Base-by-base conservation (phyloP, 371 early-diverging fungal genomes). In the Rhizomucor miehei region DNA sequence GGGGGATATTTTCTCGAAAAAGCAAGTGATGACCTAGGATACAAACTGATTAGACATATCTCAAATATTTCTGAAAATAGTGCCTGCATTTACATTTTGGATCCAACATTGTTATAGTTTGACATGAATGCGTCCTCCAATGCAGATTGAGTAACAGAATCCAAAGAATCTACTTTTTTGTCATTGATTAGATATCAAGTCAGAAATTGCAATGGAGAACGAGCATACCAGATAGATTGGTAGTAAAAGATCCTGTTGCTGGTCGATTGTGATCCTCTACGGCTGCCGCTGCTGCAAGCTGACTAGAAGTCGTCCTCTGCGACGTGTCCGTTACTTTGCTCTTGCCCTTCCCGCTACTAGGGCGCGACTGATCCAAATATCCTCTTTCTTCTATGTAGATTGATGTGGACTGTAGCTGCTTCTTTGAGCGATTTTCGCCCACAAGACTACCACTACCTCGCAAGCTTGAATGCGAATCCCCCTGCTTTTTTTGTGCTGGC, bases 131-230 rank as follows among this genome's bases (percentile, higher is more conserved):
- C 84, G 48, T 83, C 84, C 41, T 83, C 84, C 60, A 83, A 56
- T 4, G 84, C 84, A 1, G 84, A 83, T 50, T 77, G 80, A 1
- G 84, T 83, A 9, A 83, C 68, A 11, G 83, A 82, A 48, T 83
- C 81, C 69, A 57, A 25, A 14, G 36, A 44, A 55, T 46, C 51
- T 51, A 25, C 13, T 38, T 14, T 12, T 14, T 23, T 34, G 41
- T 10, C n/a, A 44, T 17, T 13, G 4, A 14, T 14, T 10, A 38
- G 38, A 9, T 14, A n/a, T n/a, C n/a, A n/a, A n/a, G n/a, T n/a
- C n/a, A n/a, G n/a, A n/a, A n/a, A n/a, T n/a, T n/a, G n/a, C n/a
- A 29, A 29, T 29, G 8, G 29, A 29, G 8, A 5, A 29, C 29
- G 8, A 29, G 29, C 14, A 6, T 41, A 41, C 41, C 41, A 16